A percentile compares a stretch with the other conserved stretches of the same genome.
Conservation (phyloP, 805 yeast species). For the Tetrapisispora pingtungensis region DNA sequence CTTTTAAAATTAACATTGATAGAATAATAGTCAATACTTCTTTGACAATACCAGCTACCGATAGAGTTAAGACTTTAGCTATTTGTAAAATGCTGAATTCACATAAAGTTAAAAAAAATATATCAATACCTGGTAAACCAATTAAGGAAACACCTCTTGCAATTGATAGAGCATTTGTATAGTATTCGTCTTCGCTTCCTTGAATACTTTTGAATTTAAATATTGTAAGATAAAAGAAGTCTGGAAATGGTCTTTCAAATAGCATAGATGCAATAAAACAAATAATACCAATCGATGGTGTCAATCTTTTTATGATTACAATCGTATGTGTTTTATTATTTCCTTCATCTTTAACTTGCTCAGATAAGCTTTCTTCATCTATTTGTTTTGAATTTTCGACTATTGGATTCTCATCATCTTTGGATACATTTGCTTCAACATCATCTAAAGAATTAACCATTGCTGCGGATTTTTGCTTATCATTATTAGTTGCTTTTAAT, state of each 20-base stretch:
- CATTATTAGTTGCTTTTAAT: conserved; percentile 31
- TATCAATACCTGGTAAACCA: conserved; percentile 74
- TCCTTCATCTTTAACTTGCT: neutral
- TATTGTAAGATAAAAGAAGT: conserved; percentile 9
- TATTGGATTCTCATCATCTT: neutral
- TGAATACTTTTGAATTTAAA: conserved; percentile 12
- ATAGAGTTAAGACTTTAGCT: conserved; percentile 75
- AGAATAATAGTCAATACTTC: conserved; percentile 75
- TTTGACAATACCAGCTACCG: conserved; percentile 88
- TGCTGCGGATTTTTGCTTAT: neutral
- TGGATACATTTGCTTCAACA: neutral
- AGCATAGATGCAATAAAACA: conserved; percentile 52
- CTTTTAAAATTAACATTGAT: conserved; percentile 63
- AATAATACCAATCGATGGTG: conserved; percentile 71
- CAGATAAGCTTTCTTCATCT: neutral
- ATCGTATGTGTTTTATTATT: conserved; percentile 49
- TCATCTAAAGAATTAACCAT: neutral
- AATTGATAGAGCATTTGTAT: conserved; percentile 27
- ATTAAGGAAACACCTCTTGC: conserved; percentile 46
- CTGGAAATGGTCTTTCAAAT: conserved; percentile 50
- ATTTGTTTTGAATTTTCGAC: neutral
- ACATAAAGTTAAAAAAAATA: conserved; percentile 80
- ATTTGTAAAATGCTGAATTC: conserved; percentile 77
- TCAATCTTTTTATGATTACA: conserved; percentile 67
- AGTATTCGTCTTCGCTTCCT: conserved; percentile 2